Base-by-base conservation (phyloP, 2,329 filamentous ascomycete genomes). In the Aspergillus sclerotialis region DNA sequence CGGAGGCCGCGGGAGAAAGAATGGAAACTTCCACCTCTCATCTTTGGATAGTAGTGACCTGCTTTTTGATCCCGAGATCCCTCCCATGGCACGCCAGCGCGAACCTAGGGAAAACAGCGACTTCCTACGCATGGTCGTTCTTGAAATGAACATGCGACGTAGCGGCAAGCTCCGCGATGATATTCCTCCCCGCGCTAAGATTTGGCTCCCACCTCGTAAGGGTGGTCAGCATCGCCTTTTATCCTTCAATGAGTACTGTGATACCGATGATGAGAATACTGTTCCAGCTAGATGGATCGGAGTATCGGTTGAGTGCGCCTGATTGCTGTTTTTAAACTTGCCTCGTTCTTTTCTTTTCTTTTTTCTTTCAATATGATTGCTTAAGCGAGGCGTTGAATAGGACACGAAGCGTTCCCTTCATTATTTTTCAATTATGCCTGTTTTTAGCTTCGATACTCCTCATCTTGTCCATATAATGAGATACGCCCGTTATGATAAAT, bases 141-240 rank as follows among this genome's bases (percentile, higher is more conserved):
- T 80, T 30, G 77, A 81, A 56, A 79, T 80, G 76, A 80, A 80
- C 53, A 81, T 81, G 77, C 69, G 76, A 24, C 69, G 76, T 28
- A 67, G 65, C 40, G 77, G 77, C 36, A 81, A 81, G 58, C 61
- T 81, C 28, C 74, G 76, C 40, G 61, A 72, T 28, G 70, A 72
- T 34, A 55, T 61, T 7, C 64, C 70, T 11, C 73, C 75, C 13
- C 65, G 69, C 42, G 77, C 77, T 16, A 69, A 68, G 36, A 67
- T 80, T 39, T 80, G 75, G 73, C 56, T 80, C 28, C 76, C 77
- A 24, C 76, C 77, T 28, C 67, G 77, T 24, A 62, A 60, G 31
- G 52, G 40, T 15, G 51, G 14, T 27, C 39, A 44, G 18, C 31
- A 36, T 25, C 39, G 39, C 10, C 19, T 23, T 14, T 24, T 40